Evolutionary conservation across 2,329 filamentous ascomycete species (phyloP), one percentile per base, ranked within the genome.

Genomic region (Pyrenochaeta sp.): DNA sequence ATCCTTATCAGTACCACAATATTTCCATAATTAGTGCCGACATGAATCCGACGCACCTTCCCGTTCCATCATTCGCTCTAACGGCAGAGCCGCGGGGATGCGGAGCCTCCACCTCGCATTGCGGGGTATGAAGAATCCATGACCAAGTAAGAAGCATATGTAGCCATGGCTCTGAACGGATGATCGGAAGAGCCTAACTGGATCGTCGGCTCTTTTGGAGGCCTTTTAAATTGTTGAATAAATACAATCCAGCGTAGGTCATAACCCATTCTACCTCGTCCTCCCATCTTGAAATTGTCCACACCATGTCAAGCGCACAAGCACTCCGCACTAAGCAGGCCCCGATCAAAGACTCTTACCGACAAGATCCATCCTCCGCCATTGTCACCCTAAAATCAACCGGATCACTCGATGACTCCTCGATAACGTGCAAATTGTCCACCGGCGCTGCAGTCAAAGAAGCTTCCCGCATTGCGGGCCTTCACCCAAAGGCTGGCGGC

Each of bases 401-500:
- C 18, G 76, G 76, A 38, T 69, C 61, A 11, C 72, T 79, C 44
- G 74, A 78, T 63, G 53, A 58, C 22, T 71, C 69, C 40, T 74
- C 68, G 24, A 76, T 79, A 38, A 73, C 75, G 44, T 79, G 77
- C 68, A 76, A 75, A 35, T 67, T 79, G 23, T 69, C 70, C 11
- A 74, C 72, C 13, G 69, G 74, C 40, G 60, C 70, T 20, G 68
- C 73, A 4, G 61, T 71, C 26, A 65, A 68, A 39, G 66, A 69
- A 42, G 75, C 76, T 8, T 63, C 72, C 21, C 61, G 68, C 40
- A 61, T 77, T 31, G 77, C 77, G 2, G 77, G 76, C 20, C 67
- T 79, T 26, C 77, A 79, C 53, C 73, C 71, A 29, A 73, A 72
- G 51, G 76, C 76, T 3, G 77, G 77, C 24, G 77, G 77, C 26